Base-by-base conservation (phyloP, 2,329 filamentous ascomycete species). In the Remersonia thermophila region DNA sequence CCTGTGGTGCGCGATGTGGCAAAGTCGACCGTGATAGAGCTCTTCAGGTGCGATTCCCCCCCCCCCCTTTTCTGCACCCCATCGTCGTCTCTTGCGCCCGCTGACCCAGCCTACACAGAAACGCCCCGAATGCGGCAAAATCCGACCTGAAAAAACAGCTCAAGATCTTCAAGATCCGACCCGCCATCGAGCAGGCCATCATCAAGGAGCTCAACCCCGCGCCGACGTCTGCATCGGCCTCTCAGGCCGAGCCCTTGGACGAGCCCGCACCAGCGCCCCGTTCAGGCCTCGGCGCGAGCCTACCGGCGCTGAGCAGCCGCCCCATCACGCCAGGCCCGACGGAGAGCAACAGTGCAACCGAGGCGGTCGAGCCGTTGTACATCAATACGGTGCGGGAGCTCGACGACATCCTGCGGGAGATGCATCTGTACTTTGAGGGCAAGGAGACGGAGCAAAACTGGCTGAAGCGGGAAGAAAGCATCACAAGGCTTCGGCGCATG, bases 381-480 rank as follows among this genome's bases (percentile, higher is more conserved):
- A 76, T 94, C 38, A 84, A 87, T 50, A 89, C 86, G 1, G 69
- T 80, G 47, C 73, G 84, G 48, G 86, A 95, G 53, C 64, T 96
- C n/a, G 87, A 95, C 41, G 86, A 93, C 17, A 76, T 81, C 2
- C 77, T 94, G 54, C 76, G 74, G 46, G 79, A 83, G 23, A 94
- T 96, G 83, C 66, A 78, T 23, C 68, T 69, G 36, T 71, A 71
- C 54, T 95, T 95, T 44, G 86, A 95, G 47, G 87, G 87, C 35
- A 84, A 70, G 54, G 89, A 96, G 61, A 77, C 81, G 1, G 89
- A 96, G 54, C 76, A 83, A 41, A 96, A 96, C 53, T 96, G 89
- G 89, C 56, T 83, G 49, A 78, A 80, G 47, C 73, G 89, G 55
- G 89, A 96, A 56, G 82, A 89, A 61, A 80, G 74, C 52, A 71